Conservation (phyloP, 805 yeast genomes). For the Candida railenensis region DNA sequence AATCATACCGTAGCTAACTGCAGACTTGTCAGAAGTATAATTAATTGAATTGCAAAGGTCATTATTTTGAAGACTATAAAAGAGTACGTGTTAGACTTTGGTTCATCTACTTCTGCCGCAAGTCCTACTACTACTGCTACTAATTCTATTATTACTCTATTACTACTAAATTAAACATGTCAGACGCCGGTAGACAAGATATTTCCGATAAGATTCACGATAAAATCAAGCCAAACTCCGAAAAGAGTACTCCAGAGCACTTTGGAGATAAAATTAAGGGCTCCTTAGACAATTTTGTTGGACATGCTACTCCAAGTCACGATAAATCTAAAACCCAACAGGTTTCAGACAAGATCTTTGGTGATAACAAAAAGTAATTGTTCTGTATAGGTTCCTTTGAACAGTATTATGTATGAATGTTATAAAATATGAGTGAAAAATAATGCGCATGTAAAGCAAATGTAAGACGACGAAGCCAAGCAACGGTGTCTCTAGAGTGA, state of each 20-base stretch:
- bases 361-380: slow-evolving; percentile 26
- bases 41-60: no score
- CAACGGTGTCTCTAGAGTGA: no score
- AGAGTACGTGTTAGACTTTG: no score
- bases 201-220: slow-evolving; percentile 36
- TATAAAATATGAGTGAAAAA: no score
- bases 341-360: slow-evolving; percentile 44
- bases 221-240: slow-evolving; percentile 40
- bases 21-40: no score
- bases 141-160: background rate
- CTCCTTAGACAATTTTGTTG: slow-evolving; percentile 33
- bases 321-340: slow-evolving; percentile 40
- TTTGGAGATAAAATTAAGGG: slow-evolving; percentile 37
- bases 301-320: slow-evolving; percentile 30
- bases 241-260: slow-evolving; percentile 36
- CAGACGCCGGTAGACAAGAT: slow-evolving; percentile 44
- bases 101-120: no score
- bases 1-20: no score
- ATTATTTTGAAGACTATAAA: no score
- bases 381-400: no score
- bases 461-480: no score
- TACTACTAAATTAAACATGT: slow-evolving; percentile 22
- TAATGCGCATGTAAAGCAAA: no score
- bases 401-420: no score
- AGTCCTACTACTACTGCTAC: background rate